A percentile compares a stretch with the other conserved stretches of the same genome.
phyloP scores from a whole-genome alignment of 2,329 filamentous ascomycete genomes.

The Trichoderma sp. region DNA sequence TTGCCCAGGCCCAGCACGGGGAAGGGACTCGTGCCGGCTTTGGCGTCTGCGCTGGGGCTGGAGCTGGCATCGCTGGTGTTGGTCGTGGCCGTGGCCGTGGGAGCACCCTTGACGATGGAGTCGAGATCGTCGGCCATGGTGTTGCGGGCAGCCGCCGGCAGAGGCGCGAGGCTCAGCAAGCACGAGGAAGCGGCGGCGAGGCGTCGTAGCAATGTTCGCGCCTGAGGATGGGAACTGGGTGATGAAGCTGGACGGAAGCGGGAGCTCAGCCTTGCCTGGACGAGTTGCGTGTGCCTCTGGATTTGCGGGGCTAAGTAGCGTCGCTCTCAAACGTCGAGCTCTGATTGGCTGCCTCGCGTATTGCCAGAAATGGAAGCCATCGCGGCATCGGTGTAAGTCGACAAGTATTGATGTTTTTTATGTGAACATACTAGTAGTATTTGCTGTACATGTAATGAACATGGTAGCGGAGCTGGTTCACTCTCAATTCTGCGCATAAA shows the following conservation, averaged over 20 bases:
- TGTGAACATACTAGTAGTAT: not conserved
- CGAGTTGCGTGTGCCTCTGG: constrained; percentile 3
- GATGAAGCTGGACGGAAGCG: constrained; percentile 5
- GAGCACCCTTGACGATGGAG: constrained; percentile 89
- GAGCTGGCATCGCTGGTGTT: constrained; percentile 50
- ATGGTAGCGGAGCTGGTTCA: not conserved
- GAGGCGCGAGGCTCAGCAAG: constrained; percentile 2
- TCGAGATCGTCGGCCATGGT: constrained; percentile 71
- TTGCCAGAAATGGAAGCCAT: not conserved
- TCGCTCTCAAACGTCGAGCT: not conserved
- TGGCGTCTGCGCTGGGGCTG: constrained; percentile 39
- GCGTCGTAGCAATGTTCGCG: not conserved
- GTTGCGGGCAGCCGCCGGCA: constrained; percentile 19
- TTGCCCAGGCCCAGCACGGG: constrained; percentile 46
- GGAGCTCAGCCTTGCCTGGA: constrained; percentile 17
- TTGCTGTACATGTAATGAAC: not conserved
- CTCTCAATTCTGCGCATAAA: not conserved
- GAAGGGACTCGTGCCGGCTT: constrained; percentile 48
- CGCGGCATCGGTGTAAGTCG: not conserved
- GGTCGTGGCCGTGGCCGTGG: constrained; percentile 65
- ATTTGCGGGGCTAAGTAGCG: not conserved
- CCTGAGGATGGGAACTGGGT: not conserved
- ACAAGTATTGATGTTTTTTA: not conserved
- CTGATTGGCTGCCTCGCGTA: constrained; percentile 3
- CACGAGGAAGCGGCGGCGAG: constrained; percentile 4